Conservation (phyloP, 371 early-diverging fungal species). For the Blakeslea trispora region DNA sequence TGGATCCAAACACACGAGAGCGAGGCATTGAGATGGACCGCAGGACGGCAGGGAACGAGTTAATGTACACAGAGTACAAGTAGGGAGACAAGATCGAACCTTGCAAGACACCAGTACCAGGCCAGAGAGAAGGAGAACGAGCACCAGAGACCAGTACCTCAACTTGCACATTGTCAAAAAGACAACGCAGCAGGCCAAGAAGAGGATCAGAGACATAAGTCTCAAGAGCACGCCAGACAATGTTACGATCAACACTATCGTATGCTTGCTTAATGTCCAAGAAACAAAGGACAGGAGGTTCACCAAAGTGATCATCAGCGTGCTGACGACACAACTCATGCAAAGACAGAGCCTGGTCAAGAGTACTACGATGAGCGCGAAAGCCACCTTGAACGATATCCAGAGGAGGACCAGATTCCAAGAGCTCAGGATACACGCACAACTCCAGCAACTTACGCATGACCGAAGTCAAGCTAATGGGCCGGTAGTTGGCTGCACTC, state of each 20-base stretch:
- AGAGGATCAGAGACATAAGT: conserved; percentile 1
- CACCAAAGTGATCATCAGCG: conserved; percentile 5
- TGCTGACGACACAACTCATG: conserved; percentile 11
- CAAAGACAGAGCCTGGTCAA: conserved; percentile 19
- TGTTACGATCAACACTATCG: conserved; percentile 19
- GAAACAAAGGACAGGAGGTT: conserved; percentile 15
- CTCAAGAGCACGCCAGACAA: conserved; percentile 15
- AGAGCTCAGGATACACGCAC: background rate
- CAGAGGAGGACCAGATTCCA: background rate
- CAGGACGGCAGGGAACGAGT: conserved; percentile 6
- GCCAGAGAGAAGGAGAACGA: conserved; percentile 10
- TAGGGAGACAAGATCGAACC: conserved; percentile 23
- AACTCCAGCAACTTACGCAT: conserved; percentile 20
- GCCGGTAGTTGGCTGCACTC: conserved; percentile 21
- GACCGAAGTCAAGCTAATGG: conserved; percentile 20
- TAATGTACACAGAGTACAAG: conserved; percentile 25
- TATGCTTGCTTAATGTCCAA: conserved; percentile 25
- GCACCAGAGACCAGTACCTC: conserved; percentile 2
- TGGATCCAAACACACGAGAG: background rate
- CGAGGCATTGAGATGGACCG: background rate
- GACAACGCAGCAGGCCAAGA: conserved; percentile 10
- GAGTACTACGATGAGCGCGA: conserved; percentile 17
- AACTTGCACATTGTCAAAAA: conserved; percentile 15
- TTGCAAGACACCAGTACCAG: conserved; percentile 20
- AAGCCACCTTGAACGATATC: conserved; percentile 21